These are phyloP conservation scores for Skeletonema potamos DNA, from an alignment of 108 stramenopile species.

Conservation along the genomic window DNA sequence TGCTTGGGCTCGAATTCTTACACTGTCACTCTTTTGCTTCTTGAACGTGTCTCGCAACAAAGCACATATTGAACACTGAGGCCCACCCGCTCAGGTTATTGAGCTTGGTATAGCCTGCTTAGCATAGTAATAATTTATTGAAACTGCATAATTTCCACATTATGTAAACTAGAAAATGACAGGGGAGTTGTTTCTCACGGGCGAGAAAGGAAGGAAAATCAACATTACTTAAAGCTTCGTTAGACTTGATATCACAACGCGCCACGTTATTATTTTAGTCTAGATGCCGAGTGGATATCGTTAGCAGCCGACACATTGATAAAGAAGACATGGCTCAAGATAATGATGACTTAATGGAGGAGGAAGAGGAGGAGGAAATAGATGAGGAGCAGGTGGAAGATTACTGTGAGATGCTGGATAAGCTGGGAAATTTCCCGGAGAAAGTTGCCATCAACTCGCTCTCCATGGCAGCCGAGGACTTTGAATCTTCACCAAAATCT, in stretches of 20 bases:
- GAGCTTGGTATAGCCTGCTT: not conserved
- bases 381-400: constrained; percentile 81
- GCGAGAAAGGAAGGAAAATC: too few species aligned
- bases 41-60: not conserved
- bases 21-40: constrained; percentile 8
- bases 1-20: constrained; percentile 12
- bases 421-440: constrained; percentile 73
- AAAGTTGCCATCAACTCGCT: constrained; percentile 82
- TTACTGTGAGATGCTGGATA: constrained; percentile 71
- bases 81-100: constrained; percentile 72
- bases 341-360: not conserved
- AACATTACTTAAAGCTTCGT: too few species aligned
- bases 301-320: too few species aligned
- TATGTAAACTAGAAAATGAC: too few species aligned
- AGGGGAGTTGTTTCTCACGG: too few species aligned
- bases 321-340: not conserved
- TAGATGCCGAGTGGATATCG: too few species aligned
- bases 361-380: constrained; percentile 43
- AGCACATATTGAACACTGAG: constrained; percentile 76
- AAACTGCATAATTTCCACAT: not conserved
- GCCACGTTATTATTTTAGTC: too few species aligned
- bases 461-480: constrained; percentile 84
- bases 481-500: constrained; percentile 51
- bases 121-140: not conserved
- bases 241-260: too few species aligned